Conservation (phyloP, 805 yeast species). For the Candida silvicultrix region DNA sequence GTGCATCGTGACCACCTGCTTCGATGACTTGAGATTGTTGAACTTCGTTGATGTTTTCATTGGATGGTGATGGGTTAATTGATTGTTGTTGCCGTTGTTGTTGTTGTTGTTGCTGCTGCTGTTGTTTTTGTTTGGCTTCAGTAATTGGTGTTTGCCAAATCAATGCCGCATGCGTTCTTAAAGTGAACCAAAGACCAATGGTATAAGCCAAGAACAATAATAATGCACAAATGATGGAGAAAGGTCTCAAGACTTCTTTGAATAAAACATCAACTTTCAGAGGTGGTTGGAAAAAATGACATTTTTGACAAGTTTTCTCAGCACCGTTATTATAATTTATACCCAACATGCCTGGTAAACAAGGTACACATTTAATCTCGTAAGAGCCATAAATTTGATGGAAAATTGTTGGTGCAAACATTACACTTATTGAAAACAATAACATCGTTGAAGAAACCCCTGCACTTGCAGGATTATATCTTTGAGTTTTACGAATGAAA, state of each 20-base stretch:
- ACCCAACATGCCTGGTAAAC: constrained; percentile 23
- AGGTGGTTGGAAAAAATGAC: constrained; percentile 75
- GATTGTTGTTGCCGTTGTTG: constrained; percentile 9
- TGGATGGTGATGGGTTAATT: constrained; percentile 4
- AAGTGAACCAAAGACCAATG: constrained; percentile 87
- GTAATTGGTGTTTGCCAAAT: constrained; percentile 78
- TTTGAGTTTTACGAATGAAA: constrained; percentile 80
- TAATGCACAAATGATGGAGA: constrained; percentile 72
- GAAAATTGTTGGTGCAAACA: constrained; percentile 88
- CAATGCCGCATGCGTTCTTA: constrained; percentile 92
- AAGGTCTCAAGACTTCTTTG: constrained; percentile 67
- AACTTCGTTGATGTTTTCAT: constrained; percentile 6
- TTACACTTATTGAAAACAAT: constrained; percentile 80
- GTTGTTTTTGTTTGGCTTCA: constrained; percentile 20
- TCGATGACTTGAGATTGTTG: constrained; percentile 7
- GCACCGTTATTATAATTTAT: constrained; percentile 4
- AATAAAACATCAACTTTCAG: constrained; percentile 65
- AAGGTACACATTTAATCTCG: constrained; percentile 63
- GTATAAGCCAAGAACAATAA: constrained; percentile 78
- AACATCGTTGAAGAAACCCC: constrained; percentile 97
- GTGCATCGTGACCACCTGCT: constrained; percentile 81
- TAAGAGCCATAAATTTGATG: constrained; percentile 88
- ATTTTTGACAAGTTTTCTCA: constrained; percentile 50
- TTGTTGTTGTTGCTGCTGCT: constrained; percentile 9
- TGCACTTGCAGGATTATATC: constrained; percentile 94